phyloP scores from a whole-genome alignment of 2,329 filamentous ascomycete genomes.

The Exophiala xenobiotica region DNA sequence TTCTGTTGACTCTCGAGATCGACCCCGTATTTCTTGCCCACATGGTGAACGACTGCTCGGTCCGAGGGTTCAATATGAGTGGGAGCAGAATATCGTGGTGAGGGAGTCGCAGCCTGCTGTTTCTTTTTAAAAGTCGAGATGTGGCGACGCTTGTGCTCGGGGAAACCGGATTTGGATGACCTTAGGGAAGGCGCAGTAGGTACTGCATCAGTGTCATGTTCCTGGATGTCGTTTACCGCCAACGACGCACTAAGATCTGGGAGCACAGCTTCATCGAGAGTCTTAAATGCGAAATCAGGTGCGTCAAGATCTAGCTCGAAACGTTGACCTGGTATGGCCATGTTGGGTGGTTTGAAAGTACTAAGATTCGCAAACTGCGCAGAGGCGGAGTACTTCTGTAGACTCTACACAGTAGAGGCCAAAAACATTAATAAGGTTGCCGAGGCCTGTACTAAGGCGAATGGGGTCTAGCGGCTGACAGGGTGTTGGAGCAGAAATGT shows the following conservation, averaged over 20 bases:
- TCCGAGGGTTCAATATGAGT: constrained; percentile 26
- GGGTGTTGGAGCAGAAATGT: too few species aligned
- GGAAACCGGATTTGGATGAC: constrained; percentile 71
- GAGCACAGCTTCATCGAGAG: constrained; percentile 33
- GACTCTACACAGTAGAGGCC: too few species aligned
- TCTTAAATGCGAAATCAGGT: constrained; percentile 38
- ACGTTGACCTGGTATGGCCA: constrained; percentile 51
- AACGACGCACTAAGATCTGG: constrained; percentile 33
- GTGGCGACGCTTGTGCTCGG: constrained; percentile 74
- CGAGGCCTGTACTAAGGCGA: too few species aligned
- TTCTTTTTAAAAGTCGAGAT: constrained; percentile 79
- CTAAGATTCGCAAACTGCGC: background rate
- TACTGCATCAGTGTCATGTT: constrained; percentile 59
- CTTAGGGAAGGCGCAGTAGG: constrained; percentile 58
- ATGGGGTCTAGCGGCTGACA: too few species aligned
- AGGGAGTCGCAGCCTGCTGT: constrained; percentile 37
- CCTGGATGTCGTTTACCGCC: constrained; percentile 73
- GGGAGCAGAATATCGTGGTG: constrained; percentile 19
- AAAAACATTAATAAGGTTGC: too few species aligned
- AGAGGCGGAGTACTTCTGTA: too few species aligned
- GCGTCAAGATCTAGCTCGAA: constrained; percentile 62
- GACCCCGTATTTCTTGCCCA: constrained; percentile 22
- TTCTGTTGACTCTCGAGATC: constrained; percentile 59
- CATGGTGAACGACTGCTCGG: constrained; percentile 26
- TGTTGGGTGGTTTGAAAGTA: constrained; percentile 6